These are phyloP conservation scores for Eimeria falciformis DNA, from an alignment of 169 alveolate species.

Conservation along the genomic window DNA sequence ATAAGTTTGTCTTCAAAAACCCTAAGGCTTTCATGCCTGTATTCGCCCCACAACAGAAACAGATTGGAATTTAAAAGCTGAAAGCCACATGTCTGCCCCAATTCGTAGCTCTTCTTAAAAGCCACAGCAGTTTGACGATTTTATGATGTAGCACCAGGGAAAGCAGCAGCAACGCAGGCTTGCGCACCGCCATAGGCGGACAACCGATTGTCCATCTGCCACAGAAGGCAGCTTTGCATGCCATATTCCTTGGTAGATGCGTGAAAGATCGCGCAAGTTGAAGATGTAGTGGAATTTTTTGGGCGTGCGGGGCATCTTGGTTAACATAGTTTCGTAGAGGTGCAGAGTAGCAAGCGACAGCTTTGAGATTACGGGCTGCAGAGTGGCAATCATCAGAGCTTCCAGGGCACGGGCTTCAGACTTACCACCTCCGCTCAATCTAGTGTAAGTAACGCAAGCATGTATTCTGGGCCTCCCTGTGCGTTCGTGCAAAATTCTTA, in stretches of 20 bases:
- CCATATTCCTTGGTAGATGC: slow-evolving; percentile 94
- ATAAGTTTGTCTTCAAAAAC: slow-evolving; percentile 94
- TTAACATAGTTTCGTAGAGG: slow-evolving; percentile 88
- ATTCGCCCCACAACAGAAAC: neutral
- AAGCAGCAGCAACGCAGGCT: no score
- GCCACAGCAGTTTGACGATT: no score
- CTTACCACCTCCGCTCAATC: no score
- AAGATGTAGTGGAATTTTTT: slow-evolving; percentile 95
- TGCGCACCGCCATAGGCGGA: slow-evolving; percentile 90
- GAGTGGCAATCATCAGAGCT: neutral
- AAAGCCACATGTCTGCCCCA: no score
- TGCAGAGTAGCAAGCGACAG: slow-evolving; percentile 91
- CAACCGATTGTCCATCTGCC: slow-evolving; percentile 85
- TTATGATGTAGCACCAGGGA: no score
- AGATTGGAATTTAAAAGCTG: no score
- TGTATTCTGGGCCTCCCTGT: neutral
- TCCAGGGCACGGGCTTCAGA: neutral
- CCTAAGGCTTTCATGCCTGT: slow-evolving; percentile 94
- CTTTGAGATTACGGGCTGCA: slow-evolving; percentile 79
- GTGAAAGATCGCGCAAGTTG: slow-evolving; percentile 94
- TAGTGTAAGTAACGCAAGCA: no score
- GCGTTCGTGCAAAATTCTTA: neutral
- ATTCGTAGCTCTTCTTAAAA: no score
- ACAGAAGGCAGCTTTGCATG: slow-evolving; percentile 87
- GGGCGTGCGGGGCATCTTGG: slow-evolving; percentile 93